Conservation (phyloP, 1,284 basidiomycete genomes). For the Flammula alnicola region DNA sequence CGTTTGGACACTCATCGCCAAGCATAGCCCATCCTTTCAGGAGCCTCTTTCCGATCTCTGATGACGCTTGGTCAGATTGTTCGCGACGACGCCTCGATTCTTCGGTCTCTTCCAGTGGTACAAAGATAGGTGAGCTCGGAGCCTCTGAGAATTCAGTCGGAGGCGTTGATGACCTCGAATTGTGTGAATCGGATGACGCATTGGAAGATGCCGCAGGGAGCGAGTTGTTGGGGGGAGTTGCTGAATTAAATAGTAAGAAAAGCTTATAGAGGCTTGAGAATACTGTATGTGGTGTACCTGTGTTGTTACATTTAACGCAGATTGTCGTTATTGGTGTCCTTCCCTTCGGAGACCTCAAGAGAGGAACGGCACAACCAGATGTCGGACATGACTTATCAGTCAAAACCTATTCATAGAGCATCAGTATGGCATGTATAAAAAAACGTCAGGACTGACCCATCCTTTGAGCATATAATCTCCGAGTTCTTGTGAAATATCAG, state of each 20-base stretch:
- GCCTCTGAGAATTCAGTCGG: slow-evolving; percentile 71
- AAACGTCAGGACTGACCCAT: slow-evolving; percentile 59
- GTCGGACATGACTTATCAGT: slow-evolving; percentile 67
- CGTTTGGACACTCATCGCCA: slow-evolving; percentile 76
- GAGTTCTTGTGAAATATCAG: slow-evolving; percentile 61
- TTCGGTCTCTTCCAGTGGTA: slow-evolving; percentile 63
- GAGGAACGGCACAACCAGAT: slow-evolving; percentile 61
- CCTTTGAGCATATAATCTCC: slow-evolving; percentile 78
- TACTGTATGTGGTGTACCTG: slow-evolving; percentile 13
- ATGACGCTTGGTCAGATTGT: slow-evolving; percentile 79
- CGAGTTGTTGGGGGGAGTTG: slow-evolving; percentile 7
- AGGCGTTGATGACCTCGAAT: slow-evolving; percentile 71
- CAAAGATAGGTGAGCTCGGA: slow-evolving; percentile 64
- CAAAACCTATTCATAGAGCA: slow-evolving; percentile 51
- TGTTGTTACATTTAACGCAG: slow-evolving; percentile 65
- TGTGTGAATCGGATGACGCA: slow-evolving; percentile 49
- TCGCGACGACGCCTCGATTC: slow-evolving; percentile 68
- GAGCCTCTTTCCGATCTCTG: slow-evolving; percentile 76
- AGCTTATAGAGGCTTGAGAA: too few relatives aligned
- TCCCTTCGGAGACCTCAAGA: slow-evolving; percentile 68
- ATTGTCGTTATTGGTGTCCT: slow-evolving; percentile 51
- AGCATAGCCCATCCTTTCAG: slow-evolving; percentile 86
- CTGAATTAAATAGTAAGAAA: background rate
- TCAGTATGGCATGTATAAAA: slow-evolving; percentile 4
- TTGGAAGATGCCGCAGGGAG: slow-evolving; percentile 39